Conservation (phyloP, 768 basidiomycete species). For the Mycena amicta region DNA sequence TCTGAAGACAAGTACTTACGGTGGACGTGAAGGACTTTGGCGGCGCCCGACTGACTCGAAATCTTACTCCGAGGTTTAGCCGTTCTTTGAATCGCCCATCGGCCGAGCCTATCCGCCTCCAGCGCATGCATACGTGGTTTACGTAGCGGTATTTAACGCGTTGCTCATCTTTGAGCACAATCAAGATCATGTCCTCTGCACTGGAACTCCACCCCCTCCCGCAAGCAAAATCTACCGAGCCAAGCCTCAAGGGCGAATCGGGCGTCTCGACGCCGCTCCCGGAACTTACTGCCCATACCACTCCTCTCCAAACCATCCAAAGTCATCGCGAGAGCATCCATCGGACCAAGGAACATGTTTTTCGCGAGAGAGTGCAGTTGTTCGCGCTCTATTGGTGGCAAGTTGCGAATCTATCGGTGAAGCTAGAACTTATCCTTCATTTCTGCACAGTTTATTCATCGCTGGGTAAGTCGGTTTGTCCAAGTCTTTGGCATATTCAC, state of each 20-base stretch:
- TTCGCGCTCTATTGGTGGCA: constrained; percentile 21
- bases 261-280: background rate
- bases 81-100: no score
- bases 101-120: no score
- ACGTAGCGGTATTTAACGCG: no score
- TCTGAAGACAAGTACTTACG: no score
- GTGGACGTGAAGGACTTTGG: no score
- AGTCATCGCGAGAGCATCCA: background rate
- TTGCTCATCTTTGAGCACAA: no score
- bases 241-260: background rate
- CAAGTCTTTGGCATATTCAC: background rate
- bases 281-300: background rate
- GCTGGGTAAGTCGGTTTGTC: background rate
- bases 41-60: no score
- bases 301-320: background rate
- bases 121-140: no score
- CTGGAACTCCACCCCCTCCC: background rate
- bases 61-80: no score
- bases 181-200: background rate
- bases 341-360: background rate
- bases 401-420: no score
- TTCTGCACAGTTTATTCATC: background rate
- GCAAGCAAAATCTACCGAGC: background rate
- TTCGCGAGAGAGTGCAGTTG: constrained; percentile 14
- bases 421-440: background rate